A percentile compares a stretch with the other conserved stretches of the same genome.
Evolutionary conservation across 2,329 filamentous ascomycete genomes (phyloP).

Genomic region (Saccharata proteae): DNA sequence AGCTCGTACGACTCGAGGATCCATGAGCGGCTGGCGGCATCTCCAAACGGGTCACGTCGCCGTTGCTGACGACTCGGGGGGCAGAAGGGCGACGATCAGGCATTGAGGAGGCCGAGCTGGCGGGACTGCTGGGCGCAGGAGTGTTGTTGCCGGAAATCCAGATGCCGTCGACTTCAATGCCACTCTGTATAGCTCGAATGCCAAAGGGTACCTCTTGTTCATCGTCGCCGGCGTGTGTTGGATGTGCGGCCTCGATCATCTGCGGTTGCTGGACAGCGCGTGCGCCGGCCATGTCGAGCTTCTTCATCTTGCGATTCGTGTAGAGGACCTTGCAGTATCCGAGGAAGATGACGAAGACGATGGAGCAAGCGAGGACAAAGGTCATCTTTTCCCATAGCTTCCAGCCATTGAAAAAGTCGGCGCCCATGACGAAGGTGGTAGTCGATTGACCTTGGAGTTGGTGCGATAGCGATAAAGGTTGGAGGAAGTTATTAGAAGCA

Average conservation of each 20-base stretch:
- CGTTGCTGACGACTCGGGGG: constrained; percentile 2
- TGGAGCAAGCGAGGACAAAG: constrained; percentile 64
- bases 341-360: constrained; percentile 55
- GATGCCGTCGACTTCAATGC: constrained; percentile 74
- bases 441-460: background rate
- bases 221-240: constrained; percentile 41
- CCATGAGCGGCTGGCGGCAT: constrained; percentile 2
- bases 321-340: constrained; percentile 54
- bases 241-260: constrained; percentile 51
- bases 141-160: constrained; percentile 38
- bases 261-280: constrained; percentile 37
- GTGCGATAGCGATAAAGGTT: constrained; percentile 7
- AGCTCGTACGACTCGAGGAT: constrained; percentile 23
- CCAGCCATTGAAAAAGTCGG: constrained; percentile 45
- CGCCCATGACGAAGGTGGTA: constrained; percentile 13
- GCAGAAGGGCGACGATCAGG: constrained; percentile 2
- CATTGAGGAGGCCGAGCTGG: constrained; percentile 6
- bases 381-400: constrained; percentile 80
- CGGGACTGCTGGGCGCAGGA: constrained; percentile 23
- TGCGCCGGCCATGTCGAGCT: constrained; percentile 28
- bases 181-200: constrained; percentile 70
- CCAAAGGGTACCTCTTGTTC: constrained; percentile 68
- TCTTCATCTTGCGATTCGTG: constrained; percentile 29
- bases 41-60: constrained; percentile 3
- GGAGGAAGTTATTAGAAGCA: no score